A percentile compares a stretch with the other conserved stretches of the same genome.
phyloP scores from a whole-genome alignment of 1,139 yeast genomes.

The Blastobotrys elegans region DNA sequence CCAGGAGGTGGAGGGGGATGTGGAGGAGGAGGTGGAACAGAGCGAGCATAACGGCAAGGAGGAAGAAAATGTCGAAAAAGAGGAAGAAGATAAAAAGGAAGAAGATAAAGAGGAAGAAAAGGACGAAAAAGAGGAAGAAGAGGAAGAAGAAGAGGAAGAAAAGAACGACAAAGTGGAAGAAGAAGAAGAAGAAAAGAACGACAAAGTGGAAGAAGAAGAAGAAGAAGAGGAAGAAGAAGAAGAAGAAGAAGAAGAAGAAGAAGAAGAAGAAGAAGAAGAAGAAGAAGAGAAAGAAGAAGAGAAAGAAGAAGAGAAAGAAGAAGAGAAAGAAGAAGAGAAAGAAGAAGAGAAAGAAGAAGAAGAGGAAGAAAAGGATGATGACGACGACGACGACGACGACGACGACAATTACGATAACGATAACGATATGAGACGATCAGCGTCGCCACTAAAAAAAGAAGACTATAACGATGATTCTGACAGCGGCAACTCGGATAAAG shows the following conservation, averaged over 20 bases:
- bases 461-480: too few species aligned
- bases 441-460: too few species aligned
- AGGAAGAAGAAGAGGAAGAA: background rate
- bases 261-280: background rate
- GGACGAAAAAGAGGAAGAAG: background rate
- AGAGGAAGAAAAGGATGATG: background rate
- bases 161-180: background rate
- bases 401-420: too few species aligned
- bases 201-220: background rate
- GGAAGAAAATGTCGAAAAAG: background rate
- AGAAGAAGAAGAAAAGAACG: background rate
- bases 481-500: too few species aligned
- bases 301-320: too few species aligned
- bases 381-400: background rate
- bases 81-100: background rate
- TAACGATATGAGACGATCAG: too few species aligned
- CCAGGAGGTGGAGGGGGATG: background rate
- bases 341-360: background rate
- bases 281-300: background rate
- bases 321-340: too few species aligned
- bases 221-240: background rate
- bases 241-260: background rate
- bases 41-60: background rate
- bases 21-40: background rate
- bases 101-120: background rate